phyloP scores from a whole-genome alignment of 2,329 filamentous ascomycete genomes.

The Xylaria sp. region DNA sequence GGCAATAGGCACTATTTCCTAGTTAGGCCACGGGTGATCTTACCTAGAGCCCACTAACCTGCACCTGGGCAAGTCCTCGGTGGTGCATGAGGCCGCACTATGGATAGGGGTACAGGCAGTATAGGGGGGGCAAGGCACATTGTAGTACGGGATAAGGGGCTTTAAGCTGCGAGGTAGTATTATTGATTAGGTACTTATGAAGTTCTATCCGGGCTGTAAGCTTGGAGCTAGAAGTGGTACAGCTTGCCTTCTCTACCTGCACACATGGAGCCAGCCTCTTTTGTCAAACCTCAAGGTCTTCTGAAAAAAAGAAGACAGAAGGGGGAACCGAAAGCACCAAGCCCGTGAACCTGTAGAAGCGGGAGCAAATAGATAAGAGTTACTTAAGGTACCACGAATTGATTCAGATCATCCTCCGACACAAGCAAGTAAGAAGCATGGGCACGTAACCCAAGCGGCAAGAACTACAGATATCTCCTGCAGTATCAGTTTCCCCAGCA shows the following conservation, averaged over 20 bases:
- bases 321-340: not conserved
- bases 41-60: not conserved
- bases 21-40: not conserved
- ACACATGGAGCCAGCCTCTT: too few relatives aligned
- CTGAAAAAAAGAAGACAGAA: not conserved
- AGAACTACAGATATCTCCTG: too few relatives aligned
- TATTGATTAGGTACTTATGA: slow-evolving; percentile 4
- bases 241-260: not conserved
- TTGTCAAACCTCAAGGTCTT: too few relatives aligned
- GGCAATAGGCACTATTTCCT: slow-evolving; percentile 3
- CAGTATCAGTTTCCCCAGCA: not conserved
- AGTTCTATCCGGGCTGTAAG: not conserved
- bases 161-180: not conserved
- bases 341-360: not conserved
- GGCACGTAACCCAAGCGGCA: not conserved
- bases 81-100: slow-evolving; percentile 3
- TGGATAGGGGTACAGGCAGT: not conserved
- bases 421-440: slow-evolving; percentile 7
- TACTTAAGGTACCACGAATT: not conserved
- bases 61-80: not conserved
- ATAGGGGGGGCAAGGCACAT: not conserved
- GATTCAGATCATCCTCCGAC: slow-evolving; percentile 3
- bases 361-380: not conserved
- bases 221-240: slow-evolving; percentile 1
- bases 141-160: not conserved